phyloP scores from a whole-genome alignment of 805 yeast species.

The Starmerella stigmatis region DNA sequence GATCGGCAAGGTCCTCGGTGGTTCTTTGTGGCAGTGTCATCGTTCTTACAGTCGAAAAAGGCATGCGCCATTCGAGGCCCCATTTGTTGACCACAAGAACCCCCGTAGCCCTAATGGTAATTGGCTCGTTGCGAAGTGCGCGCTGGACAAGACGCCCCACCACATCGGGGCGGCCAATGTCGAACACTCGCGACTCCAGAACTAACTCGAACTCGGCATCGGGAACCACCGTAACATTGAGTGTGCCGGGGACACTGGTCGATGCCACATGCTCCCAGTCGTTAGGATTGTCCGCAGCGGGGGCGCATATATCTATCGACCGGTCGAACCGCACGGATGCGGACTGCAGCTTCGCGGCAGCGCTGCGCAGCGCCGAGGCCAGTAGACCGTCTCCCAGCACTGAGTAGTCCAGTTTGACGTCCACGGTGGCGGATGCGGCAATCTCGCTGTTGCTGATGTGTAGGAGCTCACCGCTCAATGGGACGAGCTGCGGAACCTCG shows the following conservation, averaged over 20 bases:
- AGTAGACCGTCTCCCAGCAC: conserved; percentile 1
- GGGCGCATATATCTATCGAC: conserved; percentile 4
- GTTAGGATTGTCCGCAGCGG: background rate
- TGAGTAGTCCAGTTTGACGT: conserved; percentile 10
- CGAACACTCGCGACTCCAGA: conserved; percentile 8
- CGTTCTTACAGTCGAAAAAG: conserved; percentile 6
- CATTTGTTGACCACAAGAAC: conserved; percentile 11
- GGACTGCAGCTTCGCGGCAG: conserved; percentile 6
- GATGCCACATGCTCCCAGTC: conserved; percentile 10
- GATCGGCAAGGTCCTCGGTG: conserved; percentile 15
- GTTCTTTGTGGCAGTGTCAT: conserved; percentile 12
- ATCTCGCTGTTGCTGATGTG: conserved; percentile 4
- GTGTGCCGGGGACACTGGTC: background rate
- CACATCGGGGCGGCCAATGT: conserved; percentile 20
- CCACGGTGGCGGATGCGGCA: background rate
- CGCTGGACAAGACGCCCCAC: conserved; percentile 10
- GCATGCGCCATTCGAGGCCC: conserved; percentile 17
- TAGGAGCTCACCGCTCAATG: conserved; percentile 4
- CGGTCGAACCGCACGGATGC: conserved; percentile 7
- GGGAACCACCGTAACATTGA: background rate
- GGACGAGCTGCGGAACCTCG: conserved; percentile 7
- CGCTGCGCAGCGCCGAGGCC: background rate
- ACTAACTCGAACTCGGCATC: background rate
- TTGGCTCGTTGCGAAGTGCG: conserved; percentile 7
- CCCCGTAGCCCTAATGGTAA: conserved; percentile 13